Evolutionary conservation across 2,329 filamentous ascomycete genomes (phyloP).

Genomic region (Aureobasidium mangrovei): DNA sequence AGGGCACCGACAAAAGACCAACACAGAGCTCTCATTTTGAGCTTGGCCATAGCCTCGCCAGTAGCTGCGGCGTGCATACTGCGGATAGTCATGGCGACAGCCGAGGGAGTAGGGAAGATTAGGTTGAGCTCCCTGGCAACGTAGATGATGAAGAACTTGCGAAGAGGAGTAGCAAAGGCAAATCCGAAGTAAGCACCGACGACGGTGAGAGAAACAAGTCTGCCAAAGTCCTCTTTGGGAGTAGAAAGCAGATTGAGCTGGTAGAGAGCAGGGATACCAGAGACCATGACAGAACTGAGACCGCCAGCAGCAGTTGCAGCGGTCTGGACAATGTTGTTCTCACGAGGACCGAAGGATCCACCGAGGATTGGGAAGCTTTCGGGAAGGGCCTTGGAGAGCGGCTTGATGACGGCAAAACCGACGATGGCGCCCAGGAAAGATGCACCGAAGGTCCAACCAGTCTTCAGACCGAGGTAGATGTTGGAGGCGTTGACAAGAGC

Average conservation of each 20-base stretch:
- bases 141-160: constrained; percentile 27
- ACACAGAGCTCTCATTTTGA: constrained; percentile 47
- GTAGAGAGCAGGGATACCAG: constrained; percentile 52
- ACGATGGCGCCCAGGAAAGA: constrained; percentile 40
- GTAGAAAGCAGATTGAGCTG: constrained; percentile 43
- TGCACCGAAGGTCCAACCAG: constrained; percentile 35
- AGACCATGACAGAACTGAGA: constrained; percentile 48
- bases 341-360: constrained; percentile 48
- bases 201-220: constrained; percentile 51
- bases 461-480: constrained; percentile 48
- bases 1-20: constrained; percentile 43
- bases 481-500: constrained; percentile 53
- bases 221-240: constrained; percentile 47
- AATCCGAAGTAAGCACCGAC: constrained; percentile 55
- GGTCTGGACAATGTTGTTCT: constrained; percentile 53
- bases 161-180: constrained; percentile 51
- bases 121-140: constrained; percentile 50
- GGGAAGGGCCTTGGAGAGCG: constrained; percentile 20
- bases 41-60: constrained; percentile 43
- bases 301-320: constrained; percentile 51
- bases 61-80: constrained; percentile 49
- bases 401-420: constrained; percentile 40
- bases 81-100: constrained; percentile 51
- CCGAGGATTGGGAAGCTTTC: constrained; percentile 41
- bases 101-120: constrained; percentile 51